These are phyloP conservation scores for Epichloe baconii DNA, from an alignment of 2,329 filamentous ascomycete genomes.

Conservation along the genomic window DNA sequence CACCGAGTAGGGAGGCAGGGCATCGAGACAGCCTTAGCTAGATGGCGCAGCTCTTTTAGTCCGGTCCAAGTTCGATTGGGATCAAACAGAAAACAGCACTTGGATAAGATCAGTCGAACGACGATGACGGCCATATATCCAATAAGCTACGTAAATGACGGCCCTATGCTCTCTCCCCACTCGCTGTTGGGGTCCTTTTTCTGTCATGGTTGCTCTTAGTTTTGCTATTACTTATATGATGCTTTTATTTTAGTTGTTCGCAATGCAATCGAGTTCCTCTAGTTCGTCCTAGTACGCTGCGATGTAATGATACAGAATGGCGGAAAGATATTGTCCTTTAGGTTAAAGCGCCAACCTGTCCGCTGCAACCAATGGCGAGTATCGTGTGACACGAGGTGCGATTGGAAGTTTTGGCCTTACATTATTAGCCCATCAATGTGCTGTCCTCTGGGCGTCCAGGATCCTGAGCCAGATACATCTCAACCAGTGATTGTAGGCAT, in stretches of 20 bases:
- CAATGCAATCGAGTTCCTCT: background rate
- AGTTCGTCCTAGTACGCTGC: background rate
- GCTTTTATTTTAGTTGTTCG: constrained; percentile 5
- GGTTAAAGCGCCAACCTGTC: background rate
- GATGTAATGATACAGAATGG: background rate
- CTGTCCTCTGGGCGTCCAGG: too few species aligned
- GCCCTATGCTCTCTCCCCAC: background rate
- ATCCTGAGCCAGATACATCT: too few species aligned
- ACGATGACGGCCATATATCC: background rate
- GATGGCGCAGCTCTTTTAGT: background rate
- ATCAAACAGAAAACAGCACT: background rate
- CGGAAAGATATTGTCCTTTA: background rate
- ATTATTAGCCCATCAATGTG: too few species aligned
- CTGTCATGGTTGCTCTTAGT: background rate
- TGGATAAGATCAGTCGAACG: background rate
- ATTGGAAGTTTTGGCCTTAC: too few species aligned
- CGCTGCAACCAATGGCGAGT: too few species aligned
- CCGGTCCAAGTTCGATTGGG: background rate
- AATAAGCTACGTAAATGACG: background rate
- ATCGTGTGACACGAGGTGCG: too few species aligned
- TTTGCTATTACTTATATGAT: constrained; percentile 2
- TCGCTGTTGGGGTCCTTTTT: background rate
- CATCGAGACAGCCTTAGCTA: background rate
- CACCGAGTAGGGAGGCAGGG: constrained; percentile 1
- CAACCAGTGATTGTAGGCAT: too few species aligned